Percentiles rank a stretch among this genome's conserved stretches.
These are phyloP conservation scores for Lindgomyces ingoldianus DNA, from an alignment of 495 filamentous ascomycete species.

Conservation along the genomic window DNA sequence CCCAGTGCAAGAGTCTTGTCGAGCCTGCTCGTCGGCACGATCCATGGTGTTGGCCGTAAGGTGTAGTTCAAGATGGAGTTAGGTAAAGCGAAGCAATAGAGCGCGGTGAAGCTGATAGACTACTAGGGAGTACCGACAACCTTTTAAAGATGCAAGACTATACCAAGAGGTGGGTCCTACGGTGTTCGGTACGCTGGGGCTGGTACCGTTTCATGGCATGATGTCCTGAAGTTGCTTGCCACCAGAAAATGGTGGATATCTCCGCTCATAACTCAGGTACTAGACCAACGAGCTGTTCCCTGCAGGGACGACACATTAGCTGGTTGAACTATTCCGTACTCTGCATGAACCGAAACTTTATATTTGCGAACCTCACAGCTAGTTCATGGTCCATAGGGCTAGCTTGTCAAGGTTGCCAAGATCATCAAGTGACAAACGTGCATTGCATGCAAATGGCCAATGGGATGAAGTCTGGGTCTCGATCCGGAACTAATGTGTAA, in stretches of 20 bases:
- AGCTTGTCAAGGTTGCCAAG: background rate
- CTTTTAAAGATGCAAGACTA: background rate
- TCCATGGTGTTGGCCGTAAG: background rate
- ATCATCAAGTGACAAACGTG: background rate
- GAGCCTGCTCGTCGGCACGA: slow-evolving; percentile 10
- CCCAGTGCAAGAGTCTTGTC: slow-evolving; percentile 24
- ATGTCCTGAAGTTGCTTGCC: background rate
- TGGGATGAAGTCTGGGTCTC: background rate
- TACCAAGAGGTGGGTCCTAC: background rate
- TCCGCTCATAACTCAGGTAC: background rate
- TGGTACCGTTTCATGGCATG: slow-evolving; percentile 4
- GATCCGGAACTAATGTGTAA: background rate
- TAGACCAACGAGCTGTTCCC: background rate
- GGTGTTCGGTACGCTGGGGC: background rate
- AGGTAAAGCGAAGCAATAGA: no score
- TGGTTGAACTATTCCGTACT: no score
- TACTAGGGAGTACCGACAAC: background rate
- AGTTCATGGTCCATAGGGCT: background rate
- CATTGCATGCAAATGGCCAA: background rate
- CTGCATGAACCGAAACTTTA: background rate
- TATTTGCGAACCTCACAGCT: background rate
- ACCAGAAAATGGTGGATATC: background rate
- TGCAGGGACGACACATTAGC: background rate
- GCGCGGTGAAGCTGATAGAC: no score
- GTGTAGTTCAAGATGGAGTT: background rate